Evolutionary conservation across 257 asterid genomes (phyloP).

Genomic region (Solanum clarkiae): DNA sequence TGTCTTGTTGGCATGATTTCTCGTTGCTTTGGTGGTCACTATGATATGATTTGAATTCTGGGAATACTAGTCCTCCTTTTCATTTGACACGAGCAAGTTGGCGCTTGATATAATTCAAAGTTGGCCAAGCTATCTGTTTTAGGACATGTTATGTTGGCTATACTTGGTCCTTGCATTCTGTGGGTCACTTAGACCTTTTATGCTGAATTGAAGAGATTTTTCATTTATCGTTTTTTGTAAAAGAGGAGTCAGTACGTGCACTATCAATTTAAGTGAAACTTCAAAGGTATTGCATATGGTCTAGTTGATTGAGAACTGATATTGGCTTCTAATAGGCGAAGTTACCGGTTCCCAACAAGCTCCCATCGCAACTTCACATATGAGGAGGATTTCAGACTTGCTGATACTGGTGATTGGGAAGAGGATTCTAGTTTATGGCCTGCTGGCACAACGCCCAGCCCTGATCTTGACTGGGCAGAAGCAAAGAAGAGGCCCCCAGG

Average conservation of each 20-base stretch:
- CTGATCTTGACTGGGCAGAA: slow-evolving; percentile 12
- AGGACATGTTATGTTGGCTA: background rate
- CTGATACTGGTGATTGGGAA: slow-evolving; percentile 57
- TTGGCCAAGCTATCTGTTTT: background rate
- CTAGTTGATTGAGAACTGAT: background rate
- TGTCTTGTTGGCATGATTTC: background rate
- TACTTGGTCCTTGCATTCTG: background rate
- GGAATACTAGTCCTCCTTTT: background rate
- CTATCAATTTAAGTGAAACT: background rate
- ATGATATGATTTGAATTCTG: background rate
- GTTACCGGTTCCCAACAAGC: slow-evolving; percentile 21
- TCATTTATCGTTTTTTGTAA: background rate
- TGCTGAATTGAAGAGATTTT: background rate
- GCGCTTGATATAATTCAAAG: background rate
- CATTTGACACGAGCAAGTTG: background rate
- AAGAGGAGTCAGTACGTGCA: background rate
- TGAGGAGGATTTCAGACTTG: slow-evolving; percentile 42
- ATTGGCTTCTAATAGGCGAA: slow-evolving; percentile 16
- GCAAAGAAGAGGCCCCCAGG: slow-evolving; percentile 53
- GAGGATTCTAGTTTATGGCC: slow-evolving; percentile 39
- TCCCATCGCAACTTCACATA: slow-evolving; percentile 14
- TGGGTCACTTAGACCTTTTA: background rate
- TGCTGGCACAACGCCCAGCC: slow-evolving; percentile 15
- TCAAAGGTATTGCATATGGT: background rate
- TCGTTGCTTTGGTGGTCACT: background rate